Base-by-base conservation (phyloP, 2,329 filamentous ascomycete species). In the Pseudogymnoascus sp. region DNA sequence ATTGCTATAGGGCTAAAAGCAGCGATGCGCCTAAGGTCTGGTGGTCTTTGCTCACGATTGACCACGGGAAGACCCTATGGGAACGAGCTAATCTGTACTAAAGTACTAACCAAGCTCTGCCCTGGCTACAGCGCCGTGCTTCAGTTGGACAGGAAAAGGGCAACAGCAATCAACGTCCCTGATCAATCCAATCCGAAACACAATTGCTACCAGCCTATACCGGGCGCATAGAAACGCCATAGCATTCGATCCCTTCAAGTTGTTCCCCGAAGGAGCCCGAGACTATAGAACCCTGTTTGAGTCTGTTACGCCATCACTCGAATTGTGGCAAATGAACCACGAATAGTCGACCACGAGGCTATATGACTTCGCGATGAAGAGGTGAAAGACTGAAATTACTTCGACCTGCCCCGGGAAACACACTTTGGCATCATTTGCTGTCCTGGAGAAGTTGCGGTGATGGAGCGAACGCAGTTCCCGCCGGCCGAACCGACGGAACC, bases 231-330 rank as follows among this genome's bases (percentile, higher is more conserved):
- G 32, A 8, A 12, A 14, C 43, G 16, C 16, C n/a, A 39, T 39
- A 28, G n/a, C 9, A 20, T 14, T 54, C 28, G 18, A 20, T n/a
- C 28, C 28, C 16, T 20, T 32, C 28, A 32, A 54, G 16, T 32
- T 54, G 47, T 28, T 32, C 25, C 18, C 47, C 47, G 47, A 54
- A 54, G 3, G 28, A 54, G 47, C 47, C 47, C 47, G 47, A 54
- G 28, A 54, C 47, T 32, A 32, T 32, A 11, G 47, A 32, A 32
- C 47, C 47, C 18, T 18, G 28, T 18, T 18, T 28, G 16, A 54
- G 47, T 54, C 47, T 54, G 47, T 54, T 54, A 54, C 47, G 47
- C 47, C 47, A 54, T 34, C 47, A 54, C 47, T 54, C 47, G 12
- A 54, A 32, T 32, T 32, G 47, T 54, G 47, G 47, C 47, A 54